phyloP scores from a whole-genome alignment of 2,329 filamentous ascomycete genomes.

The Immersiporthe knoxdaviesiana region DNA sequence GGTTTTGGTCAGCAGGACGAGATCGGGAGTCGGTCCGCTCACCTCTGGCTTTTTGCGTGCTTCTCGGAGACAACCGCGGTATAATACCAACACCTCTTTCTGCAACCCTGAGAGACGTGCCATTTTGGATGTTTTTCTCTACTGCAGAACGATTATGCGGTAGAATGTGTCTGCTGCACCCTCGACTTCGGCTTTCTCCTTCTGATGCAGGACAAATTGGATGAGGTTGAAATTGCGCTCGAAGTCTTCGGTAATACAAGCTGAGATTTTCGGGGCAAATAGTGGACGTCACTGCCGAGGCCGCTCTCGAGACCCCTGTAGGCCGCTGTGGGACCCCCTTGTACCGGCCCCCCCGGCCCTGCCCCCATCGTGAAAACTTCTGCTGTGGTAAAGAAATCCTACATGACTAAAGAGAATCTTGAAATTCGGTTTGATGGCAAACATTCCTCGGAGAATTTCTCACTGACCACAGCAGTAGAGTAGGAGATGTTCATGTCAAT shows the following conservation, averaged over 20 bases:
- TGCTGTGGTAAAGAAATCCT: too few relatives aligned
- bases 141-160: neutral
- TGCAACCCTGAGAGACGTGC: conserved; percentile 83
- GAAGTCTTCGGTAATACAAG: neutral
- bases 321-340: neutral
- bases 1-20: neutral
- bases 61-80: conserved; percentile 82
- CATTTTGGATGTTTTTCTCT: conserved; percentile 8
- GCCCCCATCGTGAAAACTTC: too few relatives aligned
- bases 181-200: neutral
- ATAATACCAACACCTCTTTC: conserved; percentile 82
- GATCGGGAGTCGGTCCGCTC: conserved; percentile 25
- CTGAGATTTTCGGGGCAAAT: neutral
- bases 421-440: neutral
- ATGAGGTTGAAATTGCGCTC: neutral
- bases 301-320: neutral
- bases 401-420: too few relatives aligned
- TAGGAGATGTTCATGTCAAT: neutral
- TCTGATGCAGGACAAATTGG: neutral
- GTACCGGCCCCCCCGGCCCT: neutral
- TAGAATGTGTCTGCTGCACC: neutral
- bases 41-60: conserved; percentile 80
- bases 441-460: neutral
- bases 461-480: neutral
- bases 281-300: neutral